A percentile compares a stretch with the other conserved stretches of the same genome.
phyloP scores from a whole-genome alignment of 805 yeast genomes.

The Zygosaccharomyces lentus region DNA sequence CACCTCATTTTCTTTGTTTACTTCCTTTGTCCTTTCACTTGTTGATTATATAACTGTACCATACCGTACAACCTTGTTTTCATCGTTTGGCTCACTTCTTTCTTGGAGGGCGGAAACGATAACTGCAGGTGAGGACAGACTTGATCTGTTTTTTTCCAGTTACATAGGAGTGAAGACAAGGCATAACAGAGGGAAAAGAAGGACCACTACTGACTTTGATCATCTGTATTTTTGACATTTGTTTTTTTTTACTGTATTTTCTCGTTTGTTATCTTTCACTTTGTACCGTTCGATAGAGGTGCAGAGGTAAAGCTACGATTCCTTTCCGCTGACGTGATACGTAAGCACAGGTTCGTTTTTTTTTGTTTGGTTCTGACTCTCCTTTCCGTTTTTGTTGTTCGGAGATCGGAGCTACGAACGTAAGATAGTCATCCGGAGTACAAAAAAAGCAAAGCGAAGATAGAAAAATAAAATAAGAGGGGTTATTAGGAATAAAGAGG shows the following conservation, averaged over 20 bases:
- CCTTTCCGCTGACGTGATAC: background rate
- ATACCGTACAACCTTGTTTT: background rate
- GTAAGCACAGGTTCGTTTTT: background rate
- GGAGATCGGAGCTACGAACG: background rate
- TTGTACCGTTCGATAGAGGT: background rate
- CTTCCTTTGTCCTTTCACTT: background rate
- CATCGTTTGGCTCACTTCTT: background rate
- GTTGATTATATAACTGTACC: background rate
- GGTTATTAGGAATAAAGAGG: background rate
- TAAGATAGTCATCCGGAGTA: background rate
- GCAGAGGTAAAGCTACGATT: background rate
- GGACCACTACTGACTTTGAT: background rate
- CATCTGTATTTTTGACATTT: background rate
- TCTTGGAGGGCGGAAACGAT: background rate
- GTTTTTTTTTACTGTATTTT: slow-evolving; percentile 1
- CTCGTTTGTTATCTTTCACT: background rate
- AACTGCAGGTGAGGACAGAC: background rate
- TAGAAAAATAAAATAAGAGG: background rate
- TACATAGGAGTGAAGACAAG: background rate
- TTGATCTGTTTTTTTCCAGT: background rate
- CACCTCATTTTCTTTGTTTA: background rate
- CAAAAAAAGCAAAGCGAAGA: background rate
- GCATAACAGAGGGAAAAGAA: background rate
- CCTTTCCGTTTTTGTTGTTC: slow-evolving; percentile 1
- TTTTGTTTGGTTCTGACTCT: background rate